Base-by-base conservation (phyloP, 495 filamentous ascomycete species). In the Trichoderma gamsii region DNA sequence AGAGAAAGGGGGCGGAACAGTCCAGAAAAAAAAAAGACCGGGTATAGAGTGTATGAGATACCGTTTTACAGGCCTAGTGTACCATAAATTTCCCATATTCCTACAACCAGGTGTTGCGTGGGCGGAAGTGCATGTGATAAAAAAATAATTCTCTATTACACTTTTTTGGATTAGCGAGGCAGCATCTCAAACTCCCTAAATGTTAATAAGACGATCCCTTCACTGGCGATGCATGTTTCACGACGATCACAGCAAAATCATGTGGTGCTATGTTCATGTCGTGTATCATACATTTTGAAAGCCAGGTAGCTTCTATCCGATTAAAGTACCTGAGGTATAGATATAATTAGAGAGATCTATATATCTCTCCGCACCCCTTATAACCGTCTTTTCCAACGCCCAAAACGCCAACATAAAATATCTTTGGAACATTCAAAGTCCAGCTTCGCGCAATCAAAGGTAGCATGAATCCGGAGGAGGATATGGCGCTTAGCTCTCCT, bases 401-500 rank as follows among this genome's bases (percentile, higher is more conserved):
- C 41, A 43, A 41, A 65, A 65, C 63, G 63, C 63, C 64, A 29
- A 15, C 64, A 65, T 41, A 29, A 65, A 25, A 65, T 11, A 41
- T 25, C 41, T 21, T 38, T 65, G 8, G 7, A 13, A 44, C 25
- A 43, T 25, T 15, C 64, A 25, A 38, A 9, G 12, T 15, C 69
- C 49, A 73, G 41, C 73, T 71, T 68, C 74, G 6, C 21, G 16
- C 21, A 25, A 15, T 18, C 0, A 13, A 61, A 32, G 29, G 12
- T 7, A 16, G 23, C 56, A 13, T 18, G 16, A 32, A 8, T 77
- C 0, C 49, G 70, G 56, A 72, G 71, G 35, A 21, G 29, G 29
- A 29, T 29, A 29, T 12, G 41, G 1, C 15, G 41, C 63, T 73
- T 73, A 76, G 32, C 73, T 72, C 65, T 78, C 79, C 70, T 79